Evolutionary conservation across 768 basidiomycete genomes (phyloP).

Genomic region (Leccinellum rugosiceps): DNA sequence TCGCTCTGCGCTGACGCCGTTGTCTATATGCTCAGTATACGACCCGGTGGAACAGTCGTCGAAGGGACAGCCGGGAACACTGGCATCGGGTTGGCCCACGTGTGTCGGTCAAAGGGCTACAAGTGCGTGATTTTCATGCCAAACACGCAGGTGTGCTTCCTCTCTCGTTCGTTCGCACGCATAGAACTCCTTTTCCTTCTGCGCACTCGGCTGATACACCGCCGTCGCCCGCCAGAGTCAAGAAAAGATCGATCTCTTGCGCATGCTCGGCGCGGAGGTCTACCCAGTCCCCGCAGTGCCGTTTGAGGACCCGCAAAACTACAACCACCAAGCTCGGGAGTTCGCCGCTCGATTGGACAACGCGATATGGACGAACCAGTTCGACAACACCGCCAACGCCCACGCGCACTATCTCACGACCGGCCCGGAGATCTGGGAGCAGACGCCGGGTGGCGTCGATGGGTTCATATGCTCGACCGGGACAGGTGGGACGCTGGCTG

Average conservation of each 20-base stretch:
- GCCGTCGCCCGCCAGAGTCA: slow-evolving; percentile 65
- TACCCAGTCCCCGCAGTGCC: slow-evolving; percentile 95
- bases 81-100: slow-evolving; percentile 92
- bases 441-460: slow-evolving; percentile 74
- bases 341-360: slow-evolving; percentile 72
- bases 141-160: slow-evolving; percentile 68
- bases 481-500: slow-evolving; percentile 94
- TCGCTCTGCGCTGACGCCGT: not conserved
- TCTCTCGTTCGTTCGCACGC: not conserved
- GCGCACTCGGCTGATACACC: not conserved
- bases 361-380: slow-evolving; percentile 97
- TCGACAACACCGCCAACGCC: slow-evolving; percentile 94
- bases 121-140: slow-evolving; percentile 99
- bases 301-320: slow-evolving; percentile 92
- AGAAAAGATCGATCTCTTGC: slow-evolving; percentile 96
- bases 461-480: slow-evolving; percentile 96
- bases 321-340: slow-evolving; percentile 96
- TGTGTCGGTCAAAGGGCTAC: slow-evolving; percentile 90
- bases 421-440: slow-evolving; percentile 96
- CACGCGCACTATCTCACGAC: slow-evolving; percentile 84
- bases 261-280: slow-evolving; percentile 97
- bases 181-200: not conserved
- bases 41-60: slow-evolving; percentile 93
- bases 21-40: slow-evolving; percentile 46
- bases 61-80: slow-evolving; percentile 99